Conservation (phyloP, 2,329 filamentous ascomycete species). For the Mariannaea elegans region DNA sequence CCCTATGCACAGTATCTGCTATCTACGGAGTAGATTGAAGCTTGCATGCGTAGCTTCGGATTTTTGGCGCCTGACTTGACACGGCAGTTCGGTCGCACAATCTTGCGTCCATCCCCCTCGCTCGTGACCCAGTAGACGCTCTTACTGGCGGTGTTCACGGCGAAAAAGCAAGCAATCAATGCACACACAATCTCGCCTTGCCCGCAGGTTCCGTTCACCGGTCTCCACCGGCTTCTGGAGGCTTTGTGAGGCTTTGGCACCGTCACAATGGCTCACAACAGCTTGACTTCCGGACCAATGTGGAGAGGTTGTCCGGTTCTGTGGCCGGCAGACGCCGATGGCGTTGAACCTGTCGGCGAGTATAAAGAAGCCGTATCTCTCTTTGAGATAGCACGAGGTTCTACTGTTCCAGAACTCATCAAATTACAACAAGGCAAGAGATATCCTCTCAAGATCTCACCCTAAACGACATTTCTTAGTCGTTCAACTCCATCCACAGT, state of each 20-base stretch:
- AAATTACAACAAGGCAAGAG: too few relatives aligned
- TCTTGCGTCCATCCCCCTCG: not conserved
- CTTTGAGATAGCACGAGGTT: not conserved
- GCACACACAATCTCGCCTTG: not conserved
- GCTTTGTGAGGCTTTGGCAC: not conserved
- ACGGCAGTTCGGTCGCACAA: slow-evolving; percentile 20
- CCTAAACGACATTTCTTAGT: slow-evolving; percentile 8
- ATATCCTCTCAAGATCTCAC: not conserved
- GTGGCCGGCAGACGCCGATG: slow-evolving; percentile 27
- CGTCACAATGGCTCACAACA: not conserved
- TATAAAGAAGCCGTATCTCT: slow-evolving; percentile 38
- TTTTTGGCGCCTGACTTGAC: slow-evolving; percentile 20
- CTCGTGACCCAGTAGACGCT: not conserved
- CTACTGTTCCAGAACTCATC: too few relatives aligned
- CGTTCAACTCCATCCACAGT: slow-evolving; percentile 14
- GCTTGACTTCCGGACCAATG: not conserved
- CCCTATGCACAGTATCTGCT: not conserved
- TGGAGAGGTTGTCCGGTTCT: slow-evolving; percentile 1
- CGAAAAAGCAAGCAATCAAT: not conserved
- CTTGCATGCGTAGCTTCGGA: slow-evolving; percentile 2
- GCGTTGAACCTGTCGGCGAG: not conserved
- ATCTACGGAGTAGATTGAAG: not conserved
- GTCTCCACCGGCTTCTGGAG: not conserved
- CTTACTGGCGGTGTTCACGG: not conserved
- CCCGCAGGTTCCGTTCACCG: not conserved